Evolutionary conservation across 1,284 basidiomycete species (phyloP).

Genomic region (Cryptococcus maquisensis): DNA sequence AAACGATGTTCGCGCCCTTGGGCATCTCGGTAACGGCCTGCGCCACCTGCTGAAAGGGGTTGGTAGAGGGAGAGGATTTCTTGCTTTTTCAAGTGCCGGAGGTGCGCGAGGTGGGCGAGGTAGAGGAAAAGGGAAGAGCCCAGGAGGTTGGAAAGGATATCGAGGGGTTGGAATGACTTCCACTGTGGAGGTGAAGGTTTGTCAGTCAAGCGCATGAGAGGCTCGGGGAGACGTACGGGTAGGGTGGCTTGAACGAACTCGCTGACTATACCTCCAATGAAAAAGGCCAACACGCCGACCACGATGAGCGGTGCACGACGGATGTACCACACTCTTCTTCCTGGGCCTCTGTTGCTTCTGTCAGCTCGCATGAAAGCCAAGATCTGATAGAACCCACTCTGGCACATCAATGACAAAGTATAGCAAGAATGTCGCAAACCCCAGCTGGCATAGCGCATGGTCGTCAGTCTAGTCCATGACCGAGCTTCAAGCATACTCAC

Average conservation of each 20-base stretch:
- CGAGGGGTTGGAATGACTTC: constrained; percentile 46
- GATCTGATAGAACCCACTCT: constrained; percentile 33
- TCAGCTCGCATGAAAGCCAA: constrained; percentile 1
- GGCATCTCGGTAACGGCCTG: constrained; percentile 39
- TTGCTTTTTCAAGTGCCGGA: constrained; percentile 22
- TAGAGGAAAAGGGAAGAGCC: constrained; percentile 43
- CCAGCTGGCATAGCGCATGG: constrained; percentile 25
- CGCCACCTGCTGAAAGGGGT: constrained; percentile 28
- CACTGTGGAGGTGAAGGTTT: constrained; percentile 26
- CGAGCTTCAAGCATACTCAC: constrained; percentile 19
- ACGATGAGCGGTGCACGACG: constrained; percentile 43
- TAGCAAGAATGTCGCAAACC: constrained; percentile 45
- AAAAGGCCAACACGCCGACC: constrained; percentile 37
- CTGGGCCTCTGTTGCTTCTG: constrained; percentile 23
- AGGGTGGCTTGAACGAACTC: constrained; percentile 45
- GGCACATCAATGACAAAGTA: constrained; percentile 48
- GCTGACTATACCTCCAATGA: constrained; percentile 42
- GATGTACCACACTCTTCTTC: constrained; percentile 46
- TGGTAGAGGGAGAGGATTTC: constrained; percentile 45
- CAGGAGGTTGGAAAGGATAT: constrained; percentile 46
- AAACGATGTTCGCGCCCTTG: constrained; percentile 41
- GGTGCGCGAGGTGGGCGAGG: constrained; percentile 36
- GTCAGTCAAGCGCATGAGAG: background rate
- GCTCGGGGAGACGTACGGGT: constrained; percentile 34
- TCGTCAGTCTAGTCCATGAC: background rate